Evolutionary conservation across 148 eudicot genomes (phyloP).

Genomic region (Cornus kousa): DNA sequence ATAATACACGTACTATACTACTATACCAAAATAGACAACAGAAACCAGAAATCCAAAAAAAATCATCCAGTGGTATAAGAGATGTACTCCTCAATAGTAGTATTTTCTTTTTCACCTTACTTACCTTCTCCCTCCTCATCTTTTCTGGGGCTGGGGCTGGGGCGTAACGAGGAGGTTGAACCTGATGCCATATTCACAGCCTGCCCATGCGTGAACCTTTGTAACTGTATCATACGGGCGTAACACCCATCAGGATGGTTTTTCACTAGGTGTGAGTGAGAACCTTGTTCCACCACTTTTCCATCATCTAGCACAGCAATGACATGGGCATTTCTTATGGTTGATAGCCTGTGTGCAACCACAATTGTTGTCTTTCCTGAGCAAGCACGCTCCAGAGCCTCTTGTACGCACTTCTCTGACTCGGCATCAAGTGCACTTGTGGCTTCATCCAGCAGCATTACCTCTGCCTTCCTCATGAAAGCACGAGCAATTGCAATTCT

Average conservation of each 20-base stretch:
- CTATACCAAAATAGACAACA: conserved; percentile 33
- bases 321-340: conserved; percentile 85
- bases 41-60: conserved; percentile 37
- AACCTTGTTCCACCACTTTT: conserved; percentile 93
- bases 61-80: conserved; percentile 23
- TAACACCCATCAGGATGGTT: conserved; percentile 86
- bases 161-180: conserved; percentile 59
- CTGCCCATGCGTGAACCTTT: conserved; percentile 79
- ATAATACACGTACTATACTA: conserved; percentile 39
- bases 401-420: conserved; percentile 89
- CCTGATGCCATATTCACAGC: conserved; percentile 63
- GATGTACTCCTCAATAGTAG: conserved; percentile 20
- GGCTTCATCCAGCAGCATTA: conserved; percentile 91
- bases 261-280: conserved; percentile 81
- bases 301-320: conserved; percentile 95
- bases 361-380: conserved; percentile 90
- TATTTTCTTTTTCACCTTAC: not conserved
- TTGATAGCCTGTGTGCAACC: conserved; percentile 87
- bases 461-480: conserved; percentile 74
- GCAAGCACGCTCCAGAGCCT: conserved; percentile 80
- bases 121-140: conserved; percentile 36
- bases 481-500: conserved; percentile 92
- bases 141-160: conserved; percentile 19
- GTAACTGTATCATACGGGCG: conserved; percentile 92
- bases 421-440: conserved; percentile 95